Base-by-base conservation (phyloP, 2,329 filamentous ascomycete species). In the Aspergillus udagawae region DNA sequence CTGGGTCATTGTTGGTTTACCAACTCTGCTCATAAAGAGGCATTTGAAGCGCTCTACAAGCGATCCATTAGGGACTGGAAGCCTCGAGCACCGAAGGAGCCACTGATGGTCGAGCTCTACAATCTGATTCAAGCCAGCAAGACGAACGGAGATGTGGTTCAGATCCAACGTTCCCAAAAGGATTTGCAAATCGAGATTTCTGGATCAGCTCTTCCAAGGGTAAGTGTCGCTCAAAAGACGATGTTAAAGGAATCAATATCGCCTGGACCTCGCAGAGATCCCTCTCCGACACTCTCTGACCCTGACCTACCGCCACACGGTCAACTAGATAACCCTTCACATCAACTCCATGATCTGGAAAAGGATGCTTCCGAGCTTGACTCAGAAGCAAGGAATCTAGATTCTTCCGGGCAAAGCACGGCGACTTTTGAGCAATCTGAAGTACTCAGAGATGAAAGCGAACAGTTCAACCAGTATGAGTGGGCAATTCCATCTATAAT, bases 1-100 rank as follows among this genome's bases (percentile, higher is more conserved):
- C 65, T 86, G 32, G 54, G 67, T 9, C 83, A 86, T 68, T 55
- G 64, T 9, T 87, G 84, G 85, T 83, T 87, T 62, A 77, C 77
- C 1, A 80, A 83, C 62, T 68, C 72, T n/a, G 63, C 69, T 8
- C 79, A 83, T 65, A 74, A 70, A 21, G 66, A 66, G 14, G 75
- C 80, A 20, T 79, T 83, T 54, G 73, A 82, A 29, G 75, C 73
- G 1, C 67, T 83, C 3, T 86, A 86, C 61, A 52, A 75, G 55
- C 73, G 76, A 42, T 76, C 80, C 0, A 77, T 80, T 55, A 66
- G 69, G 35, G 73, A 78, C 54, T 86, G 83, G 83, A 67, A 69
- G 54, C 81, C 81, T n/a, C 72, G 73, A 25, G 23, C 7, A 8
- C 57, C 49, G 6, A 53, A 55, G 20, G 42, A 53, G 5, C 48